phyloP scores from a whole-genome alignment of 108 stramenopile species.

The Discostella stelligeroides region DNA sequence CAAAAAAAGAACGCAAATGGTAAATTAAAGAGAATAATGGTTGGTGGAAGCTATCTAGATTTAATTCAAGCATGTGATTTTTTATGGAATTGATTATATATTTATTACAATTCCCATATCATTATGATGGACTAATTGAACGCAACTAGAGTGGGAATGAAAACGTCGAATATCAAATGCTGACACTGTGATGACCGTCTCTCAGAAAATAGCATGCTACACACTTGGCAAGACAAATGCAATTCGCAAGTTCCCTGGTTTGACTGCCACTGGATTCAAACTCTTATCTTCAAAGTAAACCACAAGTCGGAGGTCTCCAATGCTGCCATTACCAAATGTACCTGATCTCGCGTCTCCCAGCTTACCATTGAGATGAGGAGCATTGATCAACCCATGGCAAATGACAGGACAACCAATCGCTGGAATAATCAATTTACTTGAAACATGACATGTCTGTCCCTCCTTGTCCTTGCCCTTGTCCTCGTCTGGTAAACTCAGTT shows the following conservation, averaged over 20 bases:
- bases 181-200: no score
- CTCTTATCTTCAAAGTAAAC: slow-evolving; percentile 1
- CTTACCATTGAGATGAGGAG: slow-evolving; percentile 7
- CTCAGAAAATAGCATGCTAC: no score
- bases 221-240: slow-evolving; percentile 2
- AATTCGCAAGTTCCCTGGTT: slow-evolving; percentile 5
- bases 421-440: neutral
- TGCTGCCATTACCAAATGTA: neutral
- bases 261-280: neutral
- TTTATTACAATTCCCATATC: no score
- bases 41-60: no score
- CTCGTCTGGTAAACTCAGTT: no score
- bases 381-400: slow-evolving; percentile 1
- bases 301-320: neutral
- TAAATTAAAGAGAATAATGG: no score
- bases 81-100: no score
- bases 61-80: no score
- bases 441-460: neutral
- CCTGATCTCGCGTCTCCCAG: neutral
- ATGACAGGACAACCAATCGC: neutral
- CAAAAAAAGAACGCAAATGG: no score
- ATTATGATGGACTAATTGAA: no score
- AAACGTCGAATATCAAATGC: no score
- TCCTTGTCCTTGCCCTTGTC: neutral
- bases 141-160: no score